Evolutionary conservation across 2,329 filamentous ascomycete genomes (phyloP).

Genomic region (Onygenales sp.): DNA sequence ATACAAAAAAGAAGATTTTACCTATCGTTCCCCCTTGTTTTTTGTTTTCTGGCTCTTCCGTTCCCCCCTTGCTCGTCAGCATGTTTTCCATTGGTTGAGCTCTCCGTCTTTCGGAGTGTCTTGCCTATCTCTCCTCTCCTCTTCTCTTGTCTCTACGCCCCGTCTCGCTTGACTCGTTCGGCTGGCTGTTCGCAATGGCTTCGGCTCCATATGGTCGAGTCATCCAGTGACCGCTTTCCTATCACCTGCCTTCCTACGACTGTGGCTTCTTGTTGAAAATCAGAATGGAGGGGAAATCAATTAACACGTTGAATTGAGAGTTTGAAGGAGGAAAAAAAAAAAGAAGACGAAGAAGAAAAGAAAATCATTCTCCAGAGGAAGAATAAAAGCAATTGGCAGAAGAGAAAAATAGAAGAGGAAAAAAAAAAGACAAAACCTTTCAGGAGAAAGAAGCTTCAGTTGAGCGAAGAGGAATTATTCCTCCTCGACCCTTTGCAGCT

Average conservation of each 20-base stretch:
- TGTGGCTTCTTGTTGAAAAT: background rate
- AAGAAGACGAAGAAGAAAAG: background rate
- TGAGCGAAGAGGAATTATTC: background rate
- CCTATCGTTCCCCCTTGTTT: background rate
- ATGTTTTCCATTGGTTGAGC: background rate
- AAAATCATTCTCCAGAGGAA: background rate
- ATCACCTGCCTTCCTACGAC: background rate
- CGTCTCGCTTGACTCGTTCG: background rate
- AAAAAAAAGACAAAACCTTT: background rate
- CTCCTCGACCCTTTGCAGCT: background rate
- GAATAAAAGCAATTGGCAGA: background rate
- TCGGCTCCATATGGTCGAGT: background rate
- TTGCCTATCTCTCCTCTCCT: background rate
- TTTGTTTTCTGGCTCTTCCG: background rate
- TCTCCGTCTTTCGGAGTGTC: background rate
- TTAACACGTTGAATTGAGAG: background rate
- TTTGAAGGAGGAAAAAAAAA: background rate
- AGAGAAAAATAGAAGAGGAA: background rate
- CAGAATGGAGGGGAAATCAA: background rate
- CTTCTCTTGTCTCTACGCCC: background rate
- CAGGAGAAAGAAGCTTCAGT: background rate
- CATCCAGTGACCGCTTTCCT: background rate
- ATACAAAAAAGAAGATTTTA: background rate
- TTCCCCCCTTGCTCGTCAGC: background rate
- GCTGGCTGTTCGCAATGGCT: background rate